phyloP scores from a whole-genome alignment of 352 stramenopile species.

The Phytopythium helicoides region DNA sequence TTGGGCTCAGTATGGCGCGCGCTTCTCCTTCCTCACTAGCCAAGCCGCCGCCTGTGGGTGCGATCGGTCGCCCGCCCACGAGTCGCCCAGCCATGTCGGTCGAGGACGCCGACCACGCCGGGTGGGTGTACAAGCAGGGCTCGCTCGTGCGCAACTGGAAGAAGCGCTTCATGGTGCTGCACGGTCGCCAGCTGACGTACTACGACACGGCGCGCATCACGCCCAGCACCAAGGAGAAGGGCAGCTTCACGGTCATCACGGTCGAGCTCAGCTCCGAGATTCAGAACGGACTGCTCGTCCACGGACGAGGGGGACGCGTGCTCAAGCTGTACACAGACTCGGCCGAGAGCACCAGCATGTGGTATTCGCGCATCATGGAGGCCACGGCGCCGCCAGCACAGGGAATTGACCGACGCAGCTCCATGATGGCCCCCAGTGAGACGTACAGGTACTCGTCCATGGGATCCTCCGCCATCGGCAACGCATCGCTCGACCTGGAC shows the following conservation, averaged over 20 bases:
- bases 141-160: constrained; percentile 83
- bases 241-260: constrained; percentile 84
- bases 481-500: constrained; percentile 35
- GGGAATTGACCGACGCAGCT: constrained; percentile 11
- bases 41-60: too few relatives aligned
- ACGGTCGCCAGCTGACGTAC: constrained; percentile 79
- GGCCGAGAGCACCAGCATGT: constrained; percentile 61
- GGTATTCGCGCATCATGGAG: constrained; percentile 77
- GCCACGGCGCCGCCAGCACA: constrained; percentile 27
- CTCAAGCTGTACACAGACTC: constrained; percentile 87
- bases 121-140: constrained; percentile 86
- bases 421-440: constrained; percentile 1
- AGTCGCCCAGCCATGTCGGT: constrained; percentile 17
- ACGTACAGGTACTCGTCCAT: constrained; percentile 5
- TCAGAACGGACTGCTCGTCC: constrained; percentile 79
- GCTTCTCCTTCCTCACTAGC: neutral
- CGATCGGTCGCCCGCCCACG: too few relatives aligned
- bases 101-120: constrained; percentile 52
- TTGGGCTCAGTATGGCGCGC: neutral
- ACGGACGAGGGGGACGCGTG: constrained; percentile 74
- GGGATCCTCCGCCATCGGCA: constrained; percentile 1
- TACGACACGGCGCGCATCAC: constrained; percentile 72
- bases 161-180: constrained; percentile 84
- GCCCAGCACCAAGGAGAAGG: constrained; percentile 64
- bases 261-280: constrained; percentile 79